These are phyloP conservation scores for Xylariaceae sp. DNA, from an alignment of 2,329 filamentous ascomycete genomes.

Conservation along the genomic window DNA sequence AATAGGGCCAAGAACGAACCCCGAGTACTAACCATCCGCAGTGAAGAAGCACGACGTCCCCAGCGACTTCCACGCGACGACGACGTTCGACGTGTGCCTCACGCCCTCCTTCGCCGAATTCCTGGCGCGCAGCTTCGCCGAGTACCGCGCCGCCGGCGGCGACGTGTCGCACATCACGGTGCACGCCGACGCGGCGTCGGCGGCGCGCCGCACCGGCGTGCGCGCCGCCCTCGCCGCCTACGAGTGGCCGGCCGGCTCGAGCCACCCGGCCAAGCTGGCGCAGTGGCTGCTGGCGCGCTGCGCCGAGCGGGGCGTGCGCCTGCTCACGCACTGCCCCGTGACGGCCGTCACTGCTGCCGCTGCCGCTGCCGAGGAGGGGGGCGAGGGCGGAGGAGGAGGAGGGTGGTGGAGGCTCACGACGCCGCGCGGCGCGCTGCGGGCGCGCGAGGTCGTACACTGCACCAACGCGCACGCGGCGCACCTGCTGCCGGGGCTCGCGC, in stretches of 20 bases:
- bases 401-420: constrained; percentile 30
- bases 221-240: constrained; percentile 34
- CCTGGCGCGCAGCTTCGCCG: constrained; percentile 31
- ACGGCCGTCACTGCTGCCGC: constrained; percentile 16
- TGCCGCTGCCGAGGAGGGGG: constrained; percentile 2
- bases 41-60: constrained; percentile 30
- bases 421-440: constrained; percentile 23
- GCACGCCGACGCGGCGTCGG: constrained; percentile 32
- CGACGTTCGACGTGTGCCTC: constrained; percentile 41
- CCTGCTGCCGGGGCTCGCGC: constrained; percentile 26
- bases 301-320: constrained; percentile 28
- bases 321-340: constrained; percentile 37
- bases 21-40: too few relatives aligned
- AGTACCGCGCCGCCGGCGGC: constrained; percentile 33
- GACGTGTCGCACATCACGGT: constrained; percentile 34
- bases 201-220: constrained; percentile 29
- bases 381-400: too few relatives aligned
- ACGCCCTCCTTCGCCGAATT: constrained; percentile 37
- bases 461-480: constrained; percentile 32
- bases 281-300: constrained; percentile 36
- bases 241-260: constrained; percentile 42
- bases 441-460: constrained; percentile 28
- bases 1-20: too few relatives aligned
- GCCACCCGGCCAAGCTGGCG: constrained; percentile 39
- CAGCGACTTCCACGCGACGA: constrained; percentile 38